Base-by-base conservation (phyloP, 1,139 yeast species). In the Sugiyamaella xylanicola region DNA sequence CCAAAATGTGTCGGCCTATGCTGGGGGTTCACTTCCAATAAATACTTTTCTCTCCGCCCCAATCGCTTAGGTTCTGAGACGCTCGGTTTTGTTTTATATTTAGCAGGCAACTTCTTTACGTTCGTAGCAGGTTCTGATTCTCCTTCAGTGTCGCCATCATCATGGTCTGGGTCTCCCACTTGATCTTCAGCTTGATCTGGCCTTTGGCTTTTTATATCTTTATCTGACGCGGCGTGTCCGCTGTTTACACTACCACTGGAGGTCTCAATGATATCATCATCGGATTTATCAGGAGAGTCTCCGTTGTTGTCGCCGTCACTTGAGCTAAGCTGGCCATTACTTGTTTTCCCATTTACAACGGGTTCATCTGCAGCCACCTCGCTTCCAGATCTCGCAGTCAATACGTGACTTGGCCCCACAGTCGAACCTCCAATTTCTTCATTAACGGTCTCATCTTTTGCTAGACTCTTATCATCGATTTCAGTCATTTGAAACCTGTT, bases 31-130 rank as follows among this genome's bases (percentile, higher is more conserved):
- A 39, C 32, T 13, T 48, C 40, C n/a, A 40, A 17, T 15, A 48
- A 41, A 40, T 41, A 29, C 19, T 48, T 27, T 29, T 48, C 46
- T 2, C 52, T 37, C 29, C 46, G 43, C 29, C 46, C 52, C 29
- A 42, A 32, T 2, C 52, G 52, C 20, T 27, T 37, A 3, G 51
- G 39, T 37, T 17, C 22, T 25, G 32, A 11, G 19, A 36, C 17
- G 13, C 11, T 4, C 19, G 47, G 16, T 7, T n/a, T n/a, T n/a
- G 5, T 43, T 4, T 22, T 13, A 29, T 22, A 13, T 17, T 29
- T 21, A 27, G 40, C 27, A 29, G 48, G 21, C 15, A 19, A 22
- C 25, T 2, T 25, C 16, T 29, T 40, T 20, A 9, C 41, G 17
- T 13, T 15, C 15, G 44, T 7, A 4, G 29, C 9, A 11, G 44